Conservation (phyloP, 768 basidiomycete genomes). For the Cystofilobasidium bisporidii region DNA sequence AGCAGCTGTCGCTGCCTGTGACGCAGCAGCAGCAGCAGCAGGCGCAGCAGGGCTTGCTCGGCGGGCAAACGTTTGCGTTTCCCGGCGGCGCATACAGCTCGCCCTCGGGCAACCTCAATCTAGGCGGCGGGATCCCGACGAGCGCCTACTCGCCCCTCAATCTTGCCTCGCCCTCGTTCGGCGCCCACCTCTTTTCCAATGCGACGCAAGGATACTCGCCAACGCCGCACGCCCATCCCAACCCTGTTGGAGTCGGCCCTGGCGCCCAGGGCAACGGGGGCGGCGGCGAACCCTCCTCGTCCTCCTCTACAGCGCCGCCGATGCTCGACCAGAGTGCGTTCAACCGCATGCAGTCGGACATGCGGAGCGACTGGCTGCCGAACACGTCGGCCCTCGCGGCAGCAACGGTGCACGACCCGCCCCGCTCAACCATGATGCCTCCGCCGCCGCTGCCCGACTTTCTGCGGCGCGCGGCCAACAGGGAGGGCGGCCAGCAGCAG, state of each 20-base stretch:
- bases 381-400: too few relatives aligned
- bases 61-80: background rate
- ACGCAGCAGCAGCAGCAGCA: background rate
- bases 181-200: background rate
- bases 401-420: background rate
- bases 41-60: background rate
- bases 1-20: background rate
- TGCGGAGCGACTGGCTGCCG: too few relatives aligned
- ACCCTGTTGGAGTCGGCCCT: too few relatives aligned
- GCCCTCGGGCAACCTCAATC: background rate
- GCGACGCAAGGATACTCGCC: background rate
- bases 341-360: too few relatives aligned
- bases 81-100: background rate
- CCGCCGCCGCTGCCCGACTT: background rate
- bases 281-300: too few relatives aligned
- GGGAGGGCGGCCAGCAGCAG: background rate
- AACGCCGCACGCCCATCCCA: background rate
- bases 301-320: too few relatives aligned
- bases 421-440: background rate
- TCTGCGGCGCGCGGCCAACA: background rate
- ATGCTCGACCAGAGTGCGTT: too few relatives aligned
- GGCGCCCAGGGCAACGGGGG: too few relatives aligned
- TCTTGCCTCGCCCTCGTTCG: background rate
- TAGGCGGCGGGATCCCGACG: background rate
- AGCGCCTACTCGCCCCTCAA: slow-evolving; percentile 2